Conservation (phyloP, 2,329 filamentous ascomycete species). For the Kalmusia sp. region DNA sequence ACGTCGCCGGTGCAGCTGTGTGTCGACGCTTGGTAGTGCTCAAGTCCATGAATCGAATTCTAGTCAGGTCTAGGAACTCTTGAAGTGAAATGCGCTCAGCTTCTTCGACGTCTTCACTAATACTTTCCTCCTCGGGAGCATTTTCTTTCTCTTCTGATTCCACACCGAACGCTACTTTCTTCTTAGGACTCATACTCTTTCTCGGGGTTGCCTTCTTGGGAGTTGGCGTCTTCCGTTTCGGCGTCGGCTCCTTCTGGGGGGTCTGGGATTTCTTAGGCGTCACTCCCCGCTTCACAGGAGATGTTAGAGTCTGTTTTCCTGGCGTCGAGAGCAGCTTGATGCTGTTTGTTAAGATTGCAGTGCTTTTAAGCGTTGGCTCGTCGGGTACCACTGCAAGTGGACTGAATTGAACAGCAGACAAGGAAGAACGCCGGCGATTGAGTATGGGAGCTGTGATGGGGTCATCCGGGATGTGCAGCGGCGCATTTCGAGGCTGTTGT, state of each 20-base stretch:
- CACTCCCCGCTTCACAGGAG: slow-evolving; percentile 50
- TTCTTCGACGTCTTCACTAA: slow-evolving; percentile 33
- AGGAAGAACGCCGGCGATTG: slow-evolving; percentile 41
- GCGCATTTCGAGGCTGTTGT: slow-evolving; percentile 20
- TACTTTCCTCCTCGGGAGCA: slow-evolving; percentile 38
- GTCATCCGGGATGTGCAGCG: slow-evolving; percentile 36
- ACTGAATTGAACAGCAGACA: slow-evolving; percentile 44
- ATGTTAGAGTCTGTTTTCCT: slow-evolving; percentile 53
- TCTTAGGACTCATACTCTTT: slow-evolving; percentile 42
- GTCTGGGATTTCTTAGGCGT: slow-evolving; percentile 46
- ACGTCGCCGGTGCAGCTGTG: slow-evolving; percentile 63
- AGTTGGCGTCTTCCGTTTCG: slow-evolving; percentile 50
- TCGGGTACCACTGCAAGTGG: slow-evolving; percentile 36
- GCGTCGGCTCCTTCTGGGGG: slow-evolving; percentile 49
- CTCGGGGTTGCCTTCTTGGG: slow-evolving; percentile 37
- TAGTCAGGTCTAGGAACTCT: slow-evolving; percentile 93
- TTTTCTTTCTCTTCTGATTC: slow-evolving; percentile 28
- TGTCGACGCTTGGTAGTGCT: slow-evolving; percentile 94
- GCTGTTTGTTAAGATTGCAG: slow-evolving; percentile 48
- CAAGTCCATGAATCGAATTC: slow-evolving; percentile 97
- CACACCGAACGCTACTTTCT: slow-evolving; percentile 41
- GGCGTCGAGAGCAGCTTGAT: slow-evolving; percentile 58
- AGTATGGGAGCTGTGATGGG: slow-evolving; percentile 44
- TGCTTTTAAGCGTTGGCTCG: slow-evolving; percentile 40
- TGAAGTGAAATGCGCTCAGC: slow-evolving; percentile 79